phyloP scores from a whole-genome alignment of 225 moss, liverwort and hornwort species.

The Neckera pumila region DNA sequence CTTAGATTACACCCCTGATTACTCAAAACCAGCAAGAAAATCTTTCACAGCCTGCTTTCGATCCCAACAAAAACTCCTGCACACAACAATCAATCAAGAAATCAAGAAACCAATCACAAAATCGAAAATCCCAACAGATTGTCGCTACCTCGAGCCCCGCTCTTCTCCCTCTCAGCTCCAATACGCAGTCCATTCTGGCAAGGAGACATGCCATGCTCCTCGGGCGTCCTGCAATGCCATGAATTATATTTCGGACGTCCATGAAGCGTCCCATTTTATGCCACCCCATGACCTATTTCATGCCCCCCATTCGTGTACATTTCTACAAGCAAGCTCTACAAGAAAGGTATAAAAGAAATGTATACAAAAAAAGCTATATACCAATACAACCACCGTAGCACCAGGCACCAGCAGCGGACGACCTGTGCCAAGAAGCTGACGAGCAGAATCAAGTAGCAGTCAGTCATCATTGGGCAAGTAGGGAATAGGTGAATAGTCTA shows the following conservation, averaged over 20 bases:
- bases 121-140: background rate
- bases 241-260: background rate
- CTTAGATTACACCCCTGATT: background rate
- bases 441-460: background rate
- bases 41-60: background rate
- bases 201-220: background rate
- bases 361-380: background rate
- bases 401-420: background rate
- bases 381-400: background rate
- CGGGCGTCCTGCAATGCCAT: background rate
- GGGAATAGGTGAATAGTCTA: background rate
- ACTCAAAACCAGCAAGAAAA: background rate
- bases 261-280: background rate
- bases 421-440: background rate
- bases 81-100: background rate
- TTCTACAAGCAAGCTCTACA: background rate
- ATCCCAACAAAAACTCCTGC: background rate
- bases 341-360: background rate
- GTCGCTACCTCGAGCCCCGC: background rate
- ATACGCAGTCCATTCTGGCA: background rate
- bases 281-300: background rate
- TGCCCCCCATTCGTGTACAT: background rate
- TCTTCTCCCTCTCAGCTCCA: background rate
- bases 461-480: background rate
- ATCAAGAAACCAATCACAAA: background rate